Conservation (phyloP, 2,329 filamentous ascomycete species). For the Phyllosticta paracitricarpa region DNA sequence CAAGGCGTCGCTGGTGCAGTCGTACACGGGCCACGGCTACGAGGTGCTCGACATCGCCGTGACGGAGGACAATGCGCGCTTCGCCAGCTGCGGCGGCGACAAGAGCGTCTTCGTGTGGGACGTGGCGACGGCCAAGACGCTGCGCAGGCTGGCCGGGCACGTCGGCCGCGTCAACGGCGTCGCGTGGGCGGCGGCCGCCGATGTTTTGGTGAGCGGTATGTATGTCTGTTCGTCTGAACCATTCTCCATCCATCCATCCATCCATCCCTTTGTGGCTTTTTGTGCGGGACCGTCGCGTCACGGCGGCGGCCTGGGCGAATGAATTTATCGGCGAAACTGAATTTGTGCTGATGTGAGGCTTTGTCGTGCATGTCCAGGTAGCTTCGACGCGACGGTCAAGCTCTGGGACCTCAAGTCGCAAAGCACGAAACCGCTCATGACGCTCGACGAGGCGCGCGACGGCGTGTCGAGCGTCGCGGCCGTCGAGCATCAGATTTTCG, state of each 20-base stretch:
- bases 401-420: constrained; percentile 46
- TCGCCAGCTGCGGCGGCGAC: constrained; percentile 83
- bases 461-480: constrained; percentile 43
- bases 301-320: too few relatives aligned
- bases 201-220: constrained; percentile 55
- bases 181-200: constrained; percentile 66
- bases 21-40: constrained; percentile 84
- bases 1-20: constrained; percentile 62
- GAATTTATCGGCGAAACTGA: too few relatives aligned
- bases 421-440: constrained; percentile 56
- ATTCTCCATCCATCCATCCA: background rate
- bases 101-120: constrained; percentile 92
- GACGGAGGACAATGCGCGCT: constrained; percentile 64
- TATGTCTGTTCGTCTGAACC: background rate
- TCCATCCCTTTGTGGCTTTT: background rate
- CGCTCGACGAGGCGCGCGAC: constrained; percentile 63
- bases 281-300: background rate
- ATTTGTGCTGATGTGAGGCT: background rate
- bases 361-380: constrained; percentile 32
- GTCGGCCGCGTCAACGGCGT: constrained; percentile 67
- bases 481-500: constrained; percentile 46
- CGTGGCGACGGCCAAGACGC: constrained; percentile 67
- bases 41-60: constrained; percentile 77
- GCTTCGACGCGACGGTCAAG: constrained; percentile 65
- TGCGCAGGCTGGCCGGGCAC: constrained; percentile 66